Conservation (phyloP, 495 filamentous ascomycete genomes). For the Aspergillus carlsbadensis region DNA sequence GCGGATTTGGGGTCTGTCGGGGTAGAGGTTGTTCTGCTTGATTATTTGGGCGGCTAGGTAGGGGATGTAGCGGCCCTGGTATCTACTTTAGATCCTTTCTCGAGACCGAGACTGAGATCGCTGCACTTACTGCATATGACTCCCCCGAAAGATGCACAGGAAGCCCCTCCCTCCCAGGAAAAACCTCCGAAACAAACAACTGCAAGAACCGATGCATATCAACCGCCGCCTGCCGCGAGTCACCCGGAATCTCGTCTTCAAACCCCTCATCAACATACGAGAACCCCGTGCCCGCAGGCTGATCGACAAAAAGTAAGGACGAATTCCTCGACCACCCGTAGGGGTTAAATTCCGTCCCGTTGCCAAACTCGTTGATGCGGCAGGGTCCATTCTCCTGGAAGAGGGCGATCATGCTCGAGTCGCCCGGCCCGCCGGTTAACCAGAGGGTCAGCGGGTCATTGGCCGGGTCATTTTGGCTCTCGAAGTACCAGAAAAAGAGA, state of each 20-base stretch:
- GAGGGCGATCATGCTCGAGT: conserved; percentile 38
- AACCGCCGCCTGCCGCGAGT: conserved; percentile 28
- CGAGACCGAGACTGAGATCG: too few relatives aligned
- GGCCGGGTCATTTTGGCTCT: conserved; percentile 51
- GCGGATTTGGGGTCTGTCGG: conserved; percentile 26
- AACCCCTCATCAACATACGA: conserved; percentile 40
- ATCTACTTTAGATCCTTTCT: not conserved
- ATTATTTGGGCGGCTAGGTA: conserved; percentile 35
- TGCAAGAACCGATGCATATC: conserved; percentile 46
- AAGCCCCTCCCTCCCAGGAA: conserved; percentile 27
- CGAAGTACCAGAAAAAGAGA: conserved; percentile 64
- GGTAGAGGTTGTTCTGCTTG: conserved; percentile 33
- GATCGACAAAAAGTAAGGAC: conserved; percentile 48
- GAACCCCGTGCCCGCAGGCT: conserved; percentile 44
- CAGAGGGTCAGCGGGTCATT: conserved; percentile 55
- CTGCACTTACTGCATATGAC: conserved; percentile 30
- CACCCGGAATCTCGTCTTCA: conserved; percentile 23
- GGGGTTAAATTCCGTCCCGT: conserved; percentile 43
- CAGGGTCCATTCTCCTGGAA: conserved; percentile 43
- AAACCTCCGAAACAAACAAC: conserved; percentile 39
- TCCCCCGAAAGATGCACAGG: conserved; percentile 37
- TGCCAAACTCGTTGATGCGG: conserved; percentile 37
- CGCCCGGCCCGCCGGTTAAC: conserved; percentile 55
- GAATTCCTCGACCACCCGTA: conserved; percentile 47
- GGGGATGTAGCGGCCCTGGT: conserved; percentile 42